Evolutionary conservation across 1,139 yeast genomes (phyloP), one percentile per base, ranked within the genome.

Genomic region (Scheffersomyces cryptocercus): DNA sequence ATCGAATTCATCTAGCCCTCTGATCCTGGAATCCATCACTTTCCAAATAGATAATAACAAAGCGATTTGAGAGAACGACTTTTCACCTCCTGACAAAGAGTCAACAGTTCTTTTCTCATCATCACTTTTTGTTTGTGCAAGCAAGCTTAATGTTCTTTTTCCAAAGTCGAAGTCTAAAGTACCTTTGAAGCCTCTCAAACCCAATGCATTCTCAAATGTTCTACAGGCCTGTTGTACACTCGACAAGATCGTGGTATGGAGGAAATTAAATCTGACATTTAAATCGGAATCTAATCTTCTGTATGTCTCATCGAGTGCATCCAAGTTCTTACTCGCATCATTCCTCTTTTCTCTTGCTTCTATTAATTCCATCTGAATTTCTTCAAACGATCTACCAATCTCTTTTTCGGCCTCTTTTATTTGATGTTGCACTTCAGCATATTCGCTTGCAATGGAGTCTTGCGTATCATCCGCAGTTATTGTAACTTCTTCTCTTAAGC

Each of bases 1-100:
- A 67, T 95, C 99, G 62, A 93, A 95, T 64, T 95, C 99, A 65
- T 95, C 99, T 46, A 95, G 69, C 0, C 97, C 98, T 47, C 96
- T 78, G 16, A 95, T 78, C 47, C 85, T 81, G 0, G 96, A 84
- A 46, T 86, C 83, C 96, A 93, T 90, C 24, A 89, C 85, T 50
- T 83, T 82, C 99, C 99, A 95, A 37, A 95, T 87, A 0, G 98
- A 87, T 48, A 91, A 73, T 41, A 95, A 68, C 45, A 95, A 75
- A 0, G 97, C 88, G 51, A 93, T 84, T 61, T 95, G 99, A 0
- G 97, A 83, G 61, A 87, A 93, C 1, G 97, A 89, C 61, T 91
- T 91, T 61, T 95, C 99, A 36, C 99, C 99, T 33, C 99, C 99
- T 1, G 97, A 89, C 30, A 93, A 75, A 0, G 97, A 85, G 49